Conservation (phyloP, 371 early-diverging fungal species). For the Parasitella parasitica region DNA sequence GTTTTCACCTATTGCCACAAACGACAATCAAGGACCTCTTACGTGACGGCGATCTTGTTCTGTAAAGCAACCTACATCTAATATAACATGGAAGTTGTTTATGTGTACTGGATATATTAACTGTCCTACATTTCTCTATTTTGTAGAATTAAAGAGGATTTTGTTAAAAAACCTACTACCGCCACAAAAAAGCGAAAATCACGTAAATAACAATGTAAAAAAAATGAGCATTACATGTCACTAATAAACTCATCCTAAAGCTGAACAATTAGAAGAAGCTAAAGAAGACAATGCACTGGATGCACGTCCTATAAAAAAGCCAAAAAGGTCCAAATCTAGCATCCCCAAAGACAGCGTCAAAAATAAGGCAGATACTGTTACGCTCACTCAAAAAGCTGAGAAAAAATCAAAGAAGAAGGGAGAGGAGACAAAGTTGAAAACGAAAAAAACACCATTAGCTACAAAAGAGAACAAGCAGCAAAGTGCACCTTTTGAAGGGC, state of each 20-base stretch:
- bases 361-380: neutral
- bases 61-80: neutral
- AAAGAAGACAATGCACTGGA: neutral
- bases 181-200: neutral
- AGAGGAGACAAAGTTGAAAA: neutral
- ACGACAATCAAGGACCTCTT: neutral
- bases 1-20: conserved; percentile 11
- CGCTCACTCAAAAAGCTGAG: neutral
- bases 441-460: neutral
- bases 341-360: neutral
- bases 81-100: neutral
- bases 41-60: conserved; percentile 20
- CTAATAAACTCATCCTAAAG: neutral
- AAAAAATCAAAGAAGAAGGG: neutral
- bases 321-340: neutral
- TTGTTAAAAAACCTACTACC: neutral
- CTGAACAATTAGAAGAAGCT: neutral
- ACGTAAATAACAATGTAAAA: neutral
- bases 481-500: conserved; percentile 11
- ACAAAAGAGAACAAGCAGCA: neutral
- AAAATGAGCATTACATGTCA: neutral
- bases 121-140: neutral
- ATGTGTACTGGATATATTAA: neutral
- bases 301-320: neutral
- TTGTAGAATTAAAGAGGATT: neutral